These are phyloP conservation scores for Tephrocybe sp. DNA, from an alignment of 768 basidiomycete genomes.

Conservation along the genomic window DNA sequence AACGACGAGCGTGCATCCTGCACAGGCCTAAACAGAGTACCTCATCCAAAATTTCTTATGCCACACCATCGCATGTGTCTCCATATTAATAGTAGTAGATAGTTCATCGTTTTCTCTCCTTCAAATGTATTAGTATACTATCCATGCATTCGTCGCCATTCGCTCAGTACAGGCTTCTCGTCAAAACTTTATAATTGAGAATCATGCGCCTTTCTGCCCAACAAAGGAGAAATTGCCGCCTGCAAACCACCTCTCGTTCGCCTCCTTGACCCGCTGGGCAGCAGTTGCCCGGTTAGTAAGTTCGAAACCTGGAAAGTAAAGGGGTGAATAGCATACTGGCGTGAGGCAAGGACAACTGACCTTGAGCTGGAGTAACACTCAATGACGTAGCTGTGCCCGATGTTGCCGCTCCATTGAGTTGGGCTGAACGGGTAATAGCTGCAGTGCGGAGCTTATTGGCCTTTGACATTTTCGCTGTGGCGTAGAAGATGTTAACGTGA, in stretches of 20 bases:
- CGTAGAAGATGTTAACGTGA: not conserved
- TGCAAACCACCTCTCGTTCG: slow-evolving; percentile 96
- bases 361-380: slow-evolving; percentile 95
- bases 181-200: not conserved
- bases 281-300: slow-evolving; percentile 88
- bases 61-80: slow-evolving; percentile 10
- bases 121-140: slow-evolving; percentile 32
- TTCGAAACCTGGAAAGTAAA: slow-evolving; percentile 69
- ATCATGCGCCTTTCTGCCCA: slow-evolving; percentile 44
- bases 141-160: slow-evolving; percentile 9
- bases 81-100: slow-evolving; percentile 16
- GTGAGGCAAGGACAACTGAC: slow-evolving; percentile 32
- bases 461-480: slow-evolving; percentile 90
- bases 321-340: not conserved
- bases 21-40: slow-evolving; percentile 25
- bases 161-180: not conserved
- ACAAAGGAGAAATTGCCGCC: slow-evolving; percentile 80
- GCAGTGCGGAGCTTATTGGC: slow-evolving; percentile 89
- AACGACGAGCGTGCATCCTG: slow-evolving; percentile 48
- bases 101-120: slow-evolving; percentile 17
- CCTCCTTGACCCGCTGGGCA: slow-evolving; percentile 87
- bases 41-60: not conserved
- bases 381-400: slow-evolving; percentile 91
- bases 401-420: slow-evolving; percentile 43
- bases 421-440: slow-evolving; percentile 74